Conservation (phyloP, 345 rosid genomes). For the Acer campestre region DNA sequence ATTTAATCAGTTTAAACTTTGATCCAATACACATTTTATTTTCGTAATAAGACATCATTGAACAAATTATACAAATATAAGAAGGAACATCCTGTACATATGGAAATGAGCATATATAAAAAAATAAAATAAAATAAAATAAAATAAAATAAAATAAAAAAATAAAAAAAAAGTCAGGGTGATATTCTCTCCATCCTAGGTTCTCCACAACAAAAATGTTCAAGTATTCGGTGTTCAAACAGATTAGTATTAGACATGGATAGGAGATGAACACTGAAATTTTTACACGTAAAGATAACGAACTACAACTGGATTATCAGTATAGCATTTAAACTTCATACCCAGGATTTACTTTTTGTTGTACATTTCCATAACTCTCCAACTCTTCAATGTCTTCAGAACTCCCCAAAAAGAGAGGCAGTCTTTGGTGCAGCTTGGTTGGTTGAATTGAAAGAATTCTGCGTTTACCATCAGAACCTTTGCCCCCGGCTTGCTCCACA, state of each 20-base stretch:
- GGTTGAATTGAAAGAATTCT: constrained; percentile 88
- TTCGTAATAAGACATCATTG: not conserved
- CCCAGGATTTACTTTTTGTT: constrained; percentile 92
- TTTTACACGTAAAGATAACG: not conserved
- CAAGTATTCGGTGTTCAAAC: not conserved
- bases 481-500: constrained; percentile 88
- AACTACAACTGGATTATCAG: not conserved
- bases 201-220: not conserved
- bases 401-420: constrained; percentile 88
- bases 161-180: not conserved
- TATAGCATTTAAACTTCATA: constrained; percentile 71
- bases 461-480: constrained; percentile 76
- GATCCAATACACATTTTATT: no score
- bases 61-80: not conserved
- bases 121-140: not conserved
- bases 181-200: not conserved
- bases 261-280: not conserved
- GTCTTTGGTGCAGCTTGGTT: constrained; percentile 80
- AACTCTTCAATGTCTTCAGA: constrained; percentile 75
- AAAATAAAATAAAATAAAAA: not conserved
- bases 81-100: not conserved
- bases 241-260: not conserved
- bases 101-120: not conserved
- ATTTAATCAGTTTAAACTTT: no score
- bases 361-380: constrained; percentile 81